phyloP scores from a whole-genome alignment of 1,139 yeast species.

The Keqinozyma sinolaborantium region DNA sequence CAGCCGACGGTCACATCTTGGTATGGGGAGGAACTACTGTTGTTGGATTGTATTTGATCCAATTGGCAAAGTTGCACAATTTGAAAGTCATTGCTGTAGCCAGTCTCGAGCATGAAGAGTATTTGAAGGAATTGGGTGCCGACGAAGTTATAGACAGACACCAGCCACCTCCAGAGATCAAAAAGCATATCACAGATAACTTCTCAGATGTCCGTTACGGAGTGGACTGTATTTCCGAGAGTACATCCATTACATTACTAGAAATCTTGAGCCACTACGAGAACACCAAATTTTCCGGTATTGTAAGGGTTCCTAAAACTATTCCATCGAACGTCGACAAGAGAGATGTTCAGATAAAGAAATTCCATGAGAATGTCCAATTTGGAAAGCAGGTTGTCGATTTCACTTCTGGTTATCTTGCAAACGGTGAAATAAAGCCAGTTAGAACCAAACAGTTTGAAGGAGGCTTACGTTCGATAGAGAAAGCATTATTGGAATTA shows the following conservation, averaged over 20 bases:
- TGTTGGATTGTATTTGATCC: slow-evolving; percentile 40
- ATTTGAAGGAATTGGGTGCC: slow-evolving; percentile 33
- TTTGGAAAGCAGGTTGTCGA: slow-evolving; percentile 34
- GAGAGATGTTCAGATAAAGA: slow-evolving; percentile 32
- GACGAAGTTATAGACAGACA: slow-evolving; percentile 37
- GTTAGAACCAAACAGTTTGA: slow-evolving; percentile 28
- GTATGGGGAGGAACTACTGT: slow-evolving; percentile 51
- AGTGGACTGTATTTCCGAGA: slow-evolving; percentile 43
- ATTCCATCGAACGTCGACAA: slow-evolving; percentile 19
- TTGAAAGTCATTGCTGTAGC: slow-evolving; percentile 40
- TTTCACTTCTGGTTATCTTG: slow-evolving; percentile 26
- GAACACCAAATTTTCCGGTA: slow-evolving; percentile 26
- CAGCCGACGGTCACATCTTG: slow-evolving; percentile 18
- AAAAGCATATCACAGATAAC: slow-evolving; percentile 7
- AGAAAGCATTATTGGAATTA: slow-evolving; percentile 31
- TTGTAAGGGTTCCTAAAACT: slow-evolving; percentile 32
- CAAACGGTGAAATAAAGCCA: slow-evolving; percentile 21
- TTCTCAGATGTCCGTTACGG: slow-evolving; percentile 26
- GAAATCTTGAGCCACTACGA: slow-evolving; percentile 28
- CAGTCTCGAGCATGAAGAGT: slow-evolving; percentile 25
- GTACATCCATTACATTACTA: slow-evolving; percentile 30
- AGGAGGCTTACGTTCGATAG: slow-evolving; percentile 30
- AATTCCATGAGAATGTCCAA: slow-evolving; percentile 39
- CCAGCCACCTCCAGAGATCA: slow-evolving; percentile 19
- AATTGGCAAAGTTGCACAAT: slow-evolving; percentile 37